Base-by-base conservation (phyloP, 2,329 filamentous ascomycete species). In the Plectosphaerella sp. region DNA sequence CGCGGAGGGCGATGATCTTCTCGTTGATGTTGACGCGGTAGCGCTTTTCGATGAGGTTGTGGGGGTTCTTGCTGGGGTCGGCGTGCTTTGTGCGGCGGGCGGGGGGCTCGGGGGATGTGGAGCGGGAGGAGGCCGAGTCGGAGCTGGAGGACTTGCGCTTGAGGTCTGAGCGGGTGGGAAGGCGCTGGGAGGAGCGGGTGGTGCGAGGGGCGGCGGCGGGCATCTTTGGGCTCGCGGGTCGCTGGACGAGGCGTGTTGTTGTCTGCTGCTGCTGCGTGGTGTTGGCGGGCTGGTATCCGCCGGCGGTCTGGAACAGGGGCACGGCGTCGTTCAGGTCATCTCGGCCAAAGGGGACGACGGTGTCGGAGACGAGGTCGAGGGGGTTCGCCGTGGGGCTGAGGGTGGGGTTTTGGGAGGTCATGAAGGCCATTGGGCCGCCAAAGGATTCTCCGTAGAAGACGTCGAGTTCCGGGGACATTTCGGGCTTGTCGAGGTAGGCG, bases 1-100 rank as follows among this genome's bases (percentile, higher is more conserved):
- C 87, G 56, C 87, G 78, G 45, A 92, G 72, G 49, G 87, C 86
- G 16, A 87, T 79, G 61, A 93, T 92, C 71, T 91, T 92, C 64
- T 91, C 88, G 65, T 92, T 92, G 53, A 93, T 75, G 63, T 93
- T 93, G 49, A 86, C 90, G 58, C 89, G 84, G 69, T 92, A 93
- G 52, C 89, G 77, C 72, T 92, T 92, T 70, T 93, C 89, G 58
- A 92, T 91, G 70, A 92, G 88, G 70, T 91, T 92, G 71, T 93
- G 89, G 9, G 88, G 87, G 33, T 87, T 88, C 74, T 91, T 92
- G 73, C 90, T 91, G 22, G 62, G 59, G 49, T 65, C 62, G 28
- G 61, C 60, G 58, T 62, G 57, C 55, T 63, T 63, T 39, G 62
- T 62, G 48, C 62, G 61, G 15, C 56, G 58, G 20, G 63, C 59